phyloP scores from a whole-genome alignment of 139 green algal genomes.

The Pleodorina starrii region DNA sequence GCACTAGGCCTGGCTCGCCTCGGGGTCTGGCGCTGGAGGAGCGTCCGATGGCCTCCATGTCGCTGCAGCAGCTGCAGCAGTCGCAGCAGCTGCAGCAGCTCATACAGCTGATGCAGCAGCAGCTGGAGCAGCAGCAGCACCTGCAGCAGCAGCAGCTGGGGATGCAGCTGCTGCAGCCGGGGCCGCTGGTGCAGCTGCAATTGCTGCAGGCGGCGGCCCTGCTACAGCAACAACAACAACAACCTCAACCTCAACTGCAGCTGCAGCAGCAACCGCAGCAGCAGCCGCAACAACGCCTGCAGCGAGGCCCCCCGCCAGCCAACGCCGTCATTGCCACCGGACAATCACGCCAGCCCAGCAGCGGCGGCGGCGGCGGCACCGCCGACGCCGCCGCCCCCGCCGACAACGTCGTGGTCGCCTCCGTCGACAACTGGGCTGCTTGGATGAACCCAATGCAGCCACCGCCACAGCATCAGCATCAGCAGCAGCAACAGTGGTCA shows the following conservation, averaged over 20 bases:
- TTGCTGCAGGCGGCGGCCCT: not conserved
- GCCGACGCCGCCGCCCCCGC: not conserved
- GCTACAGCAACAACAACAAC: not conserved
- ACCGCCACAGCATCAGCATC: not conserved
- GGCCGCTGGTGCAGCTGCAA: not conserved
- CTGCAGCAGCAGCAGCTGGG: not conserved
- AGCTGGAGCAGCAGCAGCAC: not conserved
- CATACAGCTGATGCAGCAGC: not conserved
- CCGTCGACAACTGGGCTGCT: not conserved
- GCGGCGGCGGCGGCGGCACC: not conserved
- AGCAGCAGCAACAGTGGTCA: not conserved
- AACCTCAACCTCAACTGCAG: not conserved
- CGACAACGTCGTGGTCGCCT: not conserved
- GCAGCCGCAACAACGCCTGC: not conserved
- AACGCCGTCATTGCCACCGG: not conserved
- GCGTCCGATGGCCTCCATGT: not conserved
- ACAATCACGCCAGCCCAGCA: not conserved
- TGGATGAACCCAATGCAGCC: not conserved
- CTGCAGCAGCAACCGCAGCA: not conserved
- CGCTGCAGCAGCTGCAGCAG: constrained; percentile 12
- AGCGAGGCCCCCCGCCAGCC: not conserved
- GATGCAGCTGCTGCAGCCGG: no score
- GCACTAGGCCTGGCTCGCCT: not conserved
- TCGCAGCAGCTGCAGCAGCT: constrained; percentile 11
- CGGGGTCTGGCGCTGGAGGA: not conserved